Base-by-base conservation (phyloP, 1,284 basidiomycete genomes). In the Puccinia triticina region DNA sequence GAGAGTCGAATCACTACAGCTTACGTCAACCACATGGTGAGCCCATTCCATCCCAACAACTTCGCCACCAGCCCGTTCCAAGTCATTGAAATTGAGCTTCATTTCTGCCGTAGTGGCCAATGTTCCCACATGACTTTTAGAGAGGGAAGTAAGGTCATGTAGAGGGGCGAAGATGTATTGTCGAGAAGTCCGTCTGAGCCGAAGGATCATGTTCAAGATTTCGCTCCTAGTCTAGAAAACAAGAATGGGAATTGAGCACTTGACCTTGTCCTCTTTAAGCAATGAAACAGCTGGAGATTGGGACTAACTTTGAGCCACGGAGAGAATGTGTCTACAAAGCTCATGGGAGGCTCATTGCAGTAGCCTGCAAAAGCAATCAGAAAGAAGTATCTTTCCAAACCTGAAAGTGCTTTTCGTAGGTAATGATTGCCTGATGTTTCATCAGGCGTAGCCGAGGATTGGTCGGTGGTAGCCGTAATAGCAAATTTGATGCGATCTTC, bases 281-380 rank as follows among this genome's bases (percentile, higher is more conserved):
- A 46, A 29, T 59, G 16, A n/a, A 32, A 29, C 29, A 1, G 23
- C 23, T 23, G 23, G 64, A 11, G n/a, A 53, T 11, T 50, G 21
- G 61, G 18, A 85, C 88, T 43, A 69, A 93, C 93, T 89, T 92
- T 92, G 64, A 98, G 89, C 95, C 95, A 98, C 53, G 91, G 90
- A 2, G 92, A 92, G 86, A 98, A 98, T 23, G 90, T 91, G 5
- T 89, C 89, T 84, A 93, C 93, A 78, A 88, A 87, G 23, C 90
- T 89, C 16, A 91, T 90, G 48, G 91, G 89, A 83, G 88, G 88
- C 23, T 90, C 90, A 77, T 95, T 93, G 11, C 97, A 92, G 85
- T 94, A 99, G 83, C 92, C 94, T 1, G 95, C 93, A 86, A 98
- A 99, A 0, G 94, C 93, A 83, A 99, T 93, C 83, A 96, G 91